These are phyloP conservation scores for Annulohypoxylon maeteangense DNA, from an alignment of 495 filamentous ascomycete genomes.

Conservation along the genomic window DNA sequence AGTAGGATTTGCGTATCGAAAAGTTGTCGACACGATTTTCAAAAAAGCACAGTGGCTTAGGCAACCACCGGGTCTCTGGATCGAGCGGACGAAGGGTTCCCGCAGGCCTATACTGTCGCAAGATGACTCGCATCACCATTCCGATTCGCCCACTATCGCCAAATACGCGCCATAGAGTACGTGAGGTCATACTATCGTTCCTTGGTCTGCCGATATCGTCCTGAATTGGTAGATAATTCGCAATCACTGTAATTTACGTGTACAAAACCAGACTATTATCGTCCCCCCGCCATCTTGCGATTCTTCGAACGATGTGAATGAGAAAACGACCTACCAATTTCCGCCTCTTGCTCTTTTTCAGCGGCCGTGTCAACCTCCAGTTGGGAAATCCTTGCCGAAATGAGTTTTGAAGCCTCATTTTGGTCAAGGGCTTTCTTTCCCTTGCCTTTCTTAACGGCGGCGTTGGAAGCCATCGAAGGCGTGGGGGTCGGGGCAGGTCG, in stretches of 20 bases:
- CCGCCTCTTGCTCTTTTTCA: conserved; percentile 93
- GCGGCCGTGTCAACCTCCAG: conserved; percentile 90
- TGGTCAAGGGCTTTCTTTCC: conserved; percentile 77
- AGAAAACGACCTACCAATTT: conserved; percentile 82
- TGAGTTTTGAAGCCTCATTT: conserved; percentile 85
- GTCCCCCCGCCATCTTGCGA: not conserved
- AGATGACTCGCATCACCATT: not conserved
- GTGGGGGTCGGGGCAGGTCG: conserved; percentile 56
- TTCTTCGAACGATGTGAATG: conserved; percentile 19
- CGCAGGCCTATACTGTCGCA: conserved; percentile 20
- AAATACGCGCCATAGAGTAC: conserved; percentile 7
- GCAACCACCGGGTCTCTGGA: not conserved
- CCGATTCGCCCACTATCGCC: conserved; percentile 6
- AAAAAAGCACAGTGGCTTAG: not conserved
- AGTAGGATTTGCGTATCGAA: conserved; percentile 2
- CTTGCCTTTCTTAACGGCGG: conserved; percentile 73
- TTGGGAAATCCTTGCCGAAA: conserved; percentile 94
- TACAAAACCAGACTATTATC: not conserved
- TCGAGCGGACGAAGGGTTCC: conserved; percentile 7
- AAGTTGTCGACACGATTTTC: not conserved
- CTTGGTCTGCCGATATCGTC: not conserved
- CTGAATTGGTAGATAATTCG: conserved; percentile 10
- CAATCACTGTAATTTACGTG: not conserved
- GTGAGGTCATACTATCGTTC: not conserved
- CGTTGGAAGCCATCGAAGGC: conserved; percentile 51